Conservation (phyloP, 176 grass and related monocot genomes). For the Bromus sterilis region DNA sequence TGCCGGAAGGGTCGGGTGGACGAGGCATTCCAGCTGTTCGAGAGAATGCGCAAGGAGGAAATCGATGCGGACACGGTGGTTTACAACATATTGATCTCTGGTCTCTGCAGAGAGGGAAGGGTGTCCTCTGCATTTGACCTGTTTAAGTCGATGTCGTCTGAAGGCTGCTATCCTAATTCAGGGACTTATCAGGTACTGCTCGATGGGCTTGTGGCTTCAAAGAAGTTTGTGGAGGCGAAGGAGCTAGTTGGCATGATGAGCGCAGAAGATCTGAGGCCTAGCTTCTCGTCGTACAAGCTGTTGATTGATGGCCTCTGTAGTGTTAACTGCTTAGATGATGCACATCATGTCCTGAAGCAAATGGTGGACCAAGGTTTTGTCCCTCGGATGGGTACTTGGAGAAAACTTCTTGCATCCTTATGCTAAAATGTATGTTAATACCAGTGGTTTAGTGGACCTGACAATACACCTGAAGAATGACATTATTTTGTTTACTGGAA, state of each 20-base stretch:
- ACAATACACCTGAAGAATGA: not conserved
- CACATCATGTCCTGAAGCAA: slow-evolving; percentile 51
- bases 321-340: slow-evolving; percentile 45
- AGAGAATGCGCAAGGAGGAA: slow-evolving; percentile 51
- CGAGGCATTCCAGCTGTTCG: slow-evolving; percentile 53
- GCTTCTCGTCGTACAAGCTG: slow-evolving; percentile 75
- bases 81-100: slow-evolving; percentile 85
- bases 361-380: slow-evolving; percentile 79
- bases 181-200: slow-evolving; percentile 81
- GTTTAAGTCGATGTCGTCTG: slow-evolving; percentile 50
- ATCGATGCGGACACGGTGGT: slow-evolving; percentile 52
- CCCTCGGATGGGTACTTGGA: slow-evolving; percentile 78
- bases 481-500: not conserved
- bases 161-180: slow-evolving; percentile 66
- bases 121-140: slow-evolving; percentile 38
- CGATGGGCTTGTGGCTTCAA: slow-evolving; percentile 53
- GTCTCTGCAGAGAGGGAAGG: slow-evolving; percentile 57
- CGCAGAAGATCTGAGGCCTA: slow-evolving; percentile 45
- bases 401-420: slow-evolving; percentile 43
- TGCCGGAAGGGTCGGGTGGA: slow-evolving; percentile 33
- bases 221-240: slow-evolving; percentile 50
- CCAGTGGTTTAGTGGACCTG: not conserved
- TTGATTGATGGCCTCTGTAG: slow-evolving; percentile 74
- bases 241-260: slow-evolving; percentile 51
- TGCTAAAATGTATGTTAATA: slow-evolving; percentile 7